These are phyloP conservation scores for Penicillium sp. DNA, from an alignment of 2,329 filamentous ascomycete species.

Conservation along the genomic window DNA sequence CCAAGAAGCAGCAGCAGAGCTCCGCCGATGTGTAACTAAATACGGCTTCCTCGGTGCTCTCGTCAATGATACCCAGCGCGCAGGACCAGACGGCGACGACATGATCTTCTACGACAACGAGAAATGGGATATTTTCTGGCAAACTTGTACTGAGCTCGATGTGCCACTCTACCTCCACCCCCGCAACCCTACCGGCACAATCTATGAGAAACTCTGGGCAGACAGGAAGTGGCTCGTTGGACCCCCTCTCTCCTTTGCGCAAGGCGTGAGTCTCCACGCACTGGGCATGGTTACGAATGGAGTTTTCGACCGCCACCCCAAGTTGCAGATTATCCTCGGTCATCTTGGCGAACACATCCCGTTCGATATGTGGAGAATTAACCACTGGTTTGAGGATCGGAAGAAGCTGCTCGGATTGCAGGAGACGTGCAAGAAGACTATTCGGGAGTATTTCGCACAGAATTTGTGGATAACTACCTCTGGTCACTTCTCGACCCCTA, in stretches of 20 bases:
- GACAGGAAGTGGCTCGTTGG: conserved; percentile 61
- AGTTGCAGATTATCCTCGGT: conserved; percentile 49
- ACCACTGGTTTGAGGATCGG: conserved; percentile 43
- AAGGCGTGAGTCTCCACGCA: conserved; percentile 59
- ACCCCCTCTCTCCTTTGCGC: conserved; percentile 59
- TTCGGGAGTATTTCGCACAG: conserved; percentile 44
- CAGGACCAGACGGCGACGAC: conserved; percentile 58
- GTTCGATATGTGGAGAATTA: conserved; percentile 52
- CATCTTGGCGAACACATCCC: conserved; percentile 53
- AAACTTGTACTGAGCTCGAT: conserved; percentile 57
- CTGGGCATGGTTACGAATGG: conserved; percentile 54
- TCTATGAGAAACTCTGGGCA: conserved; percentile 59
- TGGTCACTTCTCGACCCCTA: conserved; percentile 43
- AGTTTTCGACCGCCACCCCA: conserved; percentile 51
- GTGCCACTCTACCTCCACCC: conserved; percentile 67
- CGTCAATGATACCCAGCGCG: conserved; percentile 62
- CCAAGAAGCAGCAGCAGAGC: conserved; percentile 39
- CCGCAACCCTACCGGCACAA: conserved; percentile 55
- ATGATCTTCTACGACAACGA: conserved; percentile 65
- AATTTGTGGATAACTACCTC: conserved; percentile 46
- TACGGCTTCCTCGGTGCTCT: conserved; percentile 64
- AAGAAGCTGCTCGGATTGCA: conserved; percentile 38
- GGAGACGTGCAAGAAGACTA: conserved; percentile 46
- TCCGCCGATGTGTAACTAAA: conserved; percentile 52
- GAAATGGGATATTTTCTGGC: conserved; percentile 61